Conservation (phyloP, 371 early-diverging fungal genomes). For the Mortierella sp. region DNA sequence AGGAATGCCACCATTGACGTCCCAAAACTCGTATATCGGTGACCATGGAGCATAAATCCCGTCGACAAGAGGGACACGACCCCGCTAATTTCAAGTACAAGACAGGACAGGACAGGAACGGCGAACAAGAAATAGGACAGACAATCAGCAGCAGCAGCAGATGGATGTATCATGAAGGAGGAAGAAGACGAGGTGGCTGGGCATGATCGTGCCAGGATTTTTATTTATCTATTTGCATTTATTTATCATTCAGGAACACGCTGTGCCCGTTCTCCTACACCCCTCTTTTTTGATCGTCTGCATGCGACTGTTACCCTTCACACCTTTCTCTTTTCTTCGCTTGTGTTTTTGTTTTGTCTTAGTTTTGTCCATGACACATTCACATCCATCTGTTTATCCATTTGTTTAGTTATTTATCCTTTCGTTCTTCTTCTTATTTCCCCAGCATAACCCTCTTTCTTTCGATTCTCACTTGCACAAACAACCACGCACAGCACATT, state of each 20-base stretch:
- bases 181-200: not conserved
- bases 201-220: too few species aligned
- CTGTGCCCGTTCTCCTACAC: too few species aligned
- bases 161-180: not conserved
- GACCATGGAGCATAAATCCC: not conserved
- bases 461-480: not conserved
- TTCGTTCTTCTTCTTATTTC: not conserved
- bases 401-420: not conserved
- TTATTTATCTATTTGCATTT: too few species aligned
- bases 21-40: not conserved
- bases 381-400: not conserved
- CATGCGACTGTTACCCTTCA: not conserved
- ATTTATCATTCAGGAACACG: too few species aligned
- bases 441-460: not conserved
- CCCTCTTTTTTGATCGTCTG: not conserved
- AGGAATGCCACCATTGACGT: slow-evolving; percentile 3
- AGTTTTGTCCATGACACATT: not conserved
- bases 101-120: not conserved
- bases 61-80: not conserved
- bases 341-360: not conserved
- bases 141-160: not conserved
- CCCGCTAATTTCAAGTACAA: not conserved
- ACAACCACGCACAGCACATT: too few species aligned
- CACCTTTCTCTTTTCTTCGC: not conserved
- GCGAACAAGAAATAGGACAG: not conserved